Evolutionary conservation across 495 filamentous ascomycete species (phyloP).

Genomic region (Eremomyces bilateralis): DNA sequence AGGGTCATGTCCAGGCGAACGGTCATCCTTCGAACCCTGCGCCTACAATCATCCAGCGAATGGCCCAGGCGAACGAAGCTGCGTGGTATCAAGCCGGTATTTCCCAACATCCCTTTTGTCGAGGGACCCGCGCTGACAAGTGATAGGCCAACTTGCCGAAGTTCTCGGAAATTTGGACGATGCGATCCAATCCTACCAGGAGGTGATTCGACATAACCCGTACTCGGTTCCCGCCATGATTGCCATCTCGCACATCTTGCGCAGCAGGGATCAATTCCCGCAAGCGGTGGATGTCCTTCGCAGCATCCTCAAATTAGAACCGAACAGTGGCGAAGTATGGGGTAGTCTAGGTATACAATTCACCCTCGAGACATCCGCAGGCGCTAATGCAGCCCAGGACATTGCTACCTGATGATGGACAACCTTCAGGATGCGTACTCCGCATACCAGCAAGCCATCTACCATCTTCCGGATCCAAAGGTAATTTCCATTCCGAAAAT

Average conservation of each 20-base stretch:
- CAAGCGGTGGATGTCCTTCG: conserved; percentile 88
- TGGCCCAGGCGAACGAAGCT: too few relatives aligned
- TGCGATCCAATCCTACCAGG: conserved; percentile 71
- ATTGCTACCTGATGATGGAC: conserved; percentile 99
- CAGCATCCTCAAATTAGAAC: conserved; percentile 75
- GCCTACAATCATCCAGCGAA: too few relatives aligned
- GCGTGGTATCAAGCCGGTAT: too few relatives aligned
- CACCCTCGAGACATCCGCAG: conserved; percentile 4
- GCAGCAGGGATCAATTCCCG: conserved; percentile 79
- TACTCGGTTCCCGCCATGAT: conserved; percentile 90
- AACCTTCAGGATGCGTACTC: conserved; percentile 92
- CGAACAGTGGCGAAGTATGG: conserved; percentile 84
- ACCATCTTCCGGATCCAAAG: conserved; percentile 87
- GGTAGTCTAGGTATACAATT: conserved; percentile 63
- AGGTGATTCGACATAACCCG: conserved; percentile 65
- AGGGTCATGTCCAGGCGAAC: too few relatives aligned
- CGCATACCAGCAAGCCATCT: conserved; percentile 91
- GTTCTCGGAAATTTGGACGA: conserved; percentile 73
- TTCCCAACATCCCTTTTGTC: too few relatives aligned
- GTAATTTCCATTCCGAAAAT: conserved; percentile 25
- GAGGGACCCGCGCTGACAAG: too few relatives aligned
- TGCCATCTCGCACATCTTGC: conserved; percentile 71
- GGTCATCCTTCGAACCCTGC: too few relatives aligned
- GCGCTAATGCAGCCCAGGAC: conserved; percentile 35
- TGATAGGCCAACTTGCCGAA: too few relatives aligned